Percentiles rank a stretch among this genome's conserved stretches.
These are phyloP conservation scores for Lupinus albus DNA, from an alignment of 306 rosid species.

Conservation along the genomic window DNA sequence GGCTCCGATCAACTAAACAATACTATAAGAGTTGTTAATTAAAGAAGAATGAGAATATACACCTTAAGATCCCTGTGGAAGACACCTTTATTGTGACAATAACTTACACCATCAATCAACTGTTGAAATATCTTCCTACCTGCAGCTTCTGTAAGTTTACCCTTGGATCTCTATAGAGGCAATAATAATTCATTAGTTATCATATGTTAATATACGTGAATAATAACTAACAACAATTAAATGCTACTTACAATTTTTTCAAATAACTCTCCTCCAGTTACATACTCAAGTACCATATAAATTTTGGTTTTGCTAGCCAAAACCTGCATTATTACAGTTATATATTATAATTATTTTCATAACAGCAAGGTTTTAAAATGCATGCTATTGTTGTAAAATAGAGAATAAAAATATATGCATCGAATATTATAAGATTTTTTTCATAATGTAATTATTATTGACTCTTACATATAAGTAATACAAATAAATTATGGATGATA, in stretches of 20 bases:
- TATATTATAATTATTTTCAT: conserved; percentile 30
- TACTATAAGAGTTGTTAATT: background rate
- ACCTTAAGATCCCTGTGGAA: conserved; percentile 96
- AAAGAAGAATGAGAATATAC: conserved; percentile 12
- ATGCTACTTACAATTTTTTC: conserved; percentile 69
- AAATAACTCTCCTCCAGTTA: conserved; percentile 79
- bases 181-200: background rate
- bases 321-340: conserved; percentile 53
- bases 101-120: conserved; percentile 79
- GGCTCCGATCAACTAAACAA: too few relatives aligned
- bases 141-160: conserved; percentile 62
- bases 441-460: too few relatives aligned
- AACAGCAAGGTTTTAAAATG: background rate
- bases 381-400: too few relatives aligned
- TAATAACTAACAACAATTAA: conserved; percentile 3
- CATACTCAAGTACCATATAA: conserved; percentile 84
- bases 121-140: conserved; percentile 86
- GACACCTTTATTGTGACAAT: conserved; percentile 84
- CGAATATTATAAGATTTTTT: too few relatives aligned
- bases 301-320: conserved; percentile 91
- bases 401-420: too few relatives aligned
- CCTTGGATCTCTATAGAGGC: conserved; percentile 58
- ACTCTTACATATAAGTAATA: too few relatives aligned
- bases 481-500: too few relatives aligned
- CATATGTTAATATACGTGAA: conserved; percentile 4